Conservation (phyloP, 805 yeast species). For the Spathaspora arborariae region DNA sequence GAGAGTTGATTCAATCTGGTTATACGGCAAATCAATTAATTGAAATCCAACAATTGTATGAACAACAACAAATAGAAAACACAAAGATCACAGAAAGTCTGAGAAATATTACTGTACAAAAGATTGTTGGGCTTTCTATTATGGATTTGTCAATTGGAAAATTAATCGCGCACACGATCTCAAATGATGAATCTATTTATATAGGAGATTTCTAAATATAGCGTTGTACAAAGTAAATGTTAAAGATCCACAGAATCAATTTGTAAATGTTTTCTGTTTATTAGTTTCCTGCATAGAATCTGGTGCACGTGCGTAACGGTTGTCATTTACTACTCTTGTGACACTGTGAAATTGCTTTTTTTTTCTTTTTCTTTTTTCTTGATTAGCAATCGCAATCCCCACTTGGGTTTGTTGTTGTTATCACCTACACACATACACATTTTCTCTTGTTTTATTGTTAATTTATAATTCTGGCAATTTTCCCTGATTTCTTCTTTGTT, state of each 20-base stretch:
- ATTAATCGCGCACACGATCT: conserved; percentile 25
- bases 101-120: conserved; percentile 41
- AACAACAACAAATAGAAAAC: background rate
- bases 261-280: background rate
- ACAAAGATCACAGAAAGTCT: conserved; percentile 6
- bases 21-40: conserved; percentile 38
- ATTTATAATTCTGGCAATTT: background rate
- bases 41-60: conserved; percentile 42
- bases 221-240: background rate
- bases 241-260: background rate
- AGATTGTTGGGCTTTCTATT: conserved; percentile 59
- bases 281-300: background rate
- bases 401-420: background rate
- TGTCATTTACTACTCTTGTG: background rate
- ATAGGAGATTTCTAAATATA: conserved; percentile 10
- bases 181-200: conserved; percentile 9
- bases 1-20: conserved; percentile 52
- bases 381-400: background rate
- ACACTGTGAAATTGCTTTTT: background rate
- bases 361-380: background rate
- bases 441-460: background rate
- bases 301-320: background rate
- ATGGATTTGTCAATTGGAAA: conserved; percentile 60
- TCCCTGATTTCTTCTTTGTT: conserved; percentile 1
- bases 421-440: background rate